phyloP scores from a whole-genome alignment of 2,329 filamentous ascomycete species.

The Metarhizium anisopliae region DNA sequence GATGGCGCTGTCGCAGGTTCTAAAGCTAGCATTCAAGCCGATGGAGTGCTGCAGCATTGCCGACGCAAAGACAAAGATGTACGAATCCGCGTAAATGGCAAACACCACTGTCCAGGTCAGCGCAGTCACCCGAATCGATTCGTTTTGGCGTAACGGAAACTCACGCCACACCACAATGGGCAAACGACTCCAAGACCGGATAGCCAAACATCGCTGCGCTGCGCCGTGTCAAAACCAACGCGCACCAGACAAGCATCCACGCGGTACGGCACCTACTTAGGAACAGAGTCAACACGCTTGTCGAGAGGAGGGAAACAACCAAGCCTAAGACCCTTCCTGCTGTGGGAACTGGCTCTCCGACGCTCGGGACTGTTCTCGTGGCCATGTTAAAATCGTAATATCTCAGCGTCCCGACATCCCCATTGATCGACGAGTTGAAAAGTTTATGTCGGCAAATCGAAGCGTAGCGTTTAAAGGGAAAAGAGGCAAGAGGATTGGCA shows the following conservation, averaged over 20 bases:
- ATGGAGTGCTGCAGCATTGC: slow-evolving; percentile 48
- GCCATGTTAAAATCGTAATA: neutral
- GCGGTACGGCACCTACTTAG: slow-evolving; percentile 20
- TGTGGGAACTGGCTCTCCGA: neutral
- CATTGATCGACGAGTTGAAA: neutral
- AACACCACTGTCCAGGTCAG: slow-evolving; percentile 41
- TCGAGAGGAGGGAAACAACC: slow-evolving; percentile 19
- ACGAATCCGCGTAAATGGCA: slow-evolving; percentile 51
- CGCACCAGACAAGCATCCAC: neutral
- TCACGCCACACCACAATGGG: slow-evolving; percentile 35
- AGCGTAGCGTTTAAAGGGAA: neutral
- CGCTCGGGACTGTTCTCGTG: neutral
- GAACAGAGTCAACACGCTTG: slow-evolving; percentile 26
- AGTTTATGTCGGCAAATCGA: neutral
- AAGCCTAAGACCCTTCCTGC: slow-evolving; percentile 4
- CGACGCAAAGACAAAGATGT: slow-evolving; percentile 48
- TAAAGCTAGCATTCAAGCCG: slow-evolving; percentile 41
- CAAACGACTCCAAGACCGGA: slow-evolving; percentile 30
- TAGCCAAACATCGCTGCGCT: slow-evolving; percentile 28
- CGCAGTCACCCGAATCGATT: neutral
- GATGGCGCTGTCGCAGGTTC: slow-evolving; percentile 48
- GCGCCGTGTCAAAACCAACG: neutral
- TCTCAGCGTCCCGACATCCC: neutral
- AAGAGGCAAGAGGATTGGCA: neutral
- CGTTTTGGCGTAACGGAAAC: slow-evolving; percentile 10